Base-by-base conservation (phyloP, 2,329 filamentous ascomycete genomes). In the Ceratocystis destructans region DNA sequence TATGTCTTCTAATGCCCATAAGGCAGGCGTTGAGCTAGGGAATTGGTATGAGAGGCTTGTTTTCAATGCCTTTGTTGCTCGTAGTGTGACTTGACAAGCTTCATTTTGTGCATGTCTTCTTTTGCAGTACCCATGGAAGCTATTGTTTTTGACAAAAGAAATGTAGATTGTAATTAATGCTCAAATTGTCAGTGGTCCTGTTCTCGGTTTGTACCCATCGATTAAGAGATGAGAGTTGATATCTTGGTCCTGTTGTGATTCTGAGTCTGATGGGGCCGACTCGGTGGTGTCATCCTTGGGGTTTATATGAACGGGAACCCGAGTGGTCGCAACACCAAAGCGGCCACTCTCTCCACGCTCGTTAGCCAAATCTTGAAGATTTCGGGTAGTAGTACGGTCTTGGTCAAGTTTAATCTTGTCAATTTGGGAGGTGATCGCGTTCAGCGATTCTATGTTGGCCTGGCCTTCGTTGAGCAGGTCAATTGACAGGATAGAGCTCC, bases 401-500 rank as follows among this genome's bases (percentile, higher is more conserved):
- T 79, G 77, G 48, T 79, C 75, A 5, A 83, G 71, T 70, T 77
- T 77, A 55, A 82, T 69, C 33, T 76, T 74, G 0, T 74, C 75
- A 25, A 80, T 69, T 64, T 78, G 74, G 8, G 72, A 73, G 4
- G 76, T 74, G 70, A 74, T 68, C 67, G 72, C 61, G 31, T 77
- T 74, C 6, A 72, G 72, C 3, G 79, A 79, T 64, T 81, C 78
- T 69, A 81, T 77, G 59, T 64, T 45, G 10, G 78, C 76, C 71
- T 79, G 80, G 61, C 83, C 82, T 74, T 95, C 90, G 65, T 90
- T 85, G 1, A 87, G 74, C 45, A 90, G 72, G 45, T 87, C 80
- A 69, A 90, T 83, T 55, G 79, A 73, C 50, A 82, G 79, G 22
- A 80, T 79, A 1, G 77, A 77, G 37, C 81, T 80, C 2, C 82